Conservation (phyloP, 352 stramenopile species). For the Phytophthora sp. region DNA sequence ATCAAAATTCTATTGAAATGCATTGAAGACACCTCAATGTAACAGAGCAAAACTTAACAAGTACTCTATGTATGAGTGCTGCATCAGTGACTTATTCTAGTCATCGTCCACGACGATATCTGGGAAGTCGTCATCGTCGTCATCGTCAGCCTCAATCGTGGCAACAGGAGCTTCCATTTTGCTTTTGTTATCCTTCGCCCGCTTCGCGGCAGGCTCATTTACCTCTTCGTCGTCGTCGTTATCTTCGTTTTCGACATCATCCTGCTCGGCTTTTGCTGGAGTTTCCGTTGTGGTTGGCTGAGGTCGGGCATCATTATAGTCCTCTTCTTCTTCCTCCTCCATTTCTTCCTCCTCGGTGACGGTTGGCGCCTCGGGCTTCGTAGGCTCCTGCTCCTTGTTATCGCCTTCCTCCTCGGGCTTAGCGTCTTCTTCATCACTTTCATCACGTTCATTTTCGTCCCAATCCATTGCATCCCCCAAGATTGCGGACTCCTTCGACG, state of each 20-base stretch:
- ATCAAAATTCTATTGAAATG: conserved; percentile 31
- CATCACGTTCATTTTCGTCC: conserved; percentile 38
- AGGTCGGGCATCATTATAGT: conserved; percentile 48
- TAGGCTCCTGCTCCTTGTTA: background rate
- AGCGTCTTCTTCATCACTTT: too few species aligned
- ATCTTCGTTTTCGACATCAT: conserved; percentile 6
- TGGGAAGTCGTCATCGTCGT: conserved; percentile 82
- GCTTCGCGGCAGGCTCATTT: conserved; percentile 27
- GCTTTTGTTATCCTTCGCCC: conserved; percentile 38
- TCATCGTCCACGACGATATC: conserved; percentile 84
- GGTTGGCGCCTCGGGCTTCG: conserved; percentile 5
- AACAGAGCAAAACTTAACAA: conserved; percentile 5
- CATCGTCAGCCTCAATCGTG: conserved; percentile 28
- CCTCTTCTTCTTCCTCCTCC: conserved; percentile 40
- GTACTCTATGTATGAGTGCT: background rate
- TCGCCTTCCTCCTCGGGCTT: too few species aligned
- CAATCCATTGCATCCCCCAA: conserved; percentile 42
- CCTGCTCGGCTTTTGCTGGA: conserved; percentile 30
- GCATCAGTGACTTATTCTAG: conserved; percentile 13
- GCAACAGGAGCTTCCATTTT: conserved; percentile 23
- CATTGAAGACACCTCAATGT: conserved; percentile 1
- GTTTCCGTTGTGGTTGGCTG: conserved; percentile 1
- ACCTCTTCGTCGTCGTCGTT: conserved; percentile 31
- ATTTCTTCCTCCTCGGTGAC: conserved; percentile 36
- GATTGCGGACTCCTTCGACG: conserved; percentile 7